These are phyloP conservation scores for Barnettozyma pratensis DNA, from an alignment of 805 yeast genomes.

Conservation along the genomic window DNA sequence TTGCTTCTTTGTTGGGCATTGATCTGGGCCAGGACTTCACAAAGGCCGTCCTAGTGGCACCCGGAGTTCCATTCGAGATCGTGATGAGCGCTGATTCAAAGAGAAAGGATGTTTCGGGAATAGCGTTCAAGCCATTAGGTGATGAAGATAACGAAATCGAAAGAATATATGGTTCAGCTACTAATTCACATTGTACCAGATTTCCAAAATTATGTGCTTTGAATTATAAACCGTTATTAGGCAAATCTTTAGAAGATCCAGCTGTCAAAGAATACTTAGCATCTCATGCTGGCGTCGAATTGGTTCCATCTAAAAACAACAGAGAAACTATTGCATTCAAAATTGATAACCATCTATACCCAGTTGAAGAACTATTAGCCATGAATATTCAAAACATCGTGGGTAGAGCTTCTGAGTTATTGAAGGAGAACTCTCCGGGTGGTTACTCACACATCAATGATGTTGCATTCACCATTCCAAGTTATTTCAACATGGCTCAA, in stretches of 20 bases:
- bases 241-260: constrained; percentile 46
- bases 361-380: constrained; percentile 77
- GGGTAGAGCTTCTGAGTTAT: constrained; percentile 54
- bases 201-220: constrained; percentile 67
- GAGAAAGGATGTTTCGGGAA: constrained; percentile 80
- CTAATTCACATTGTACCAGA: constrained; percentile 62
- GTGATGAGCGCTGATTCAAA: constrained; percentile 87
- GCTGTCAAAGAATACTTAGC: constrained; percentile 41
- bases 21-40: constrained; percentile 87
- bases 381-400: constrained; percentile 72
- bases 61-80: constrained; percentile 82
- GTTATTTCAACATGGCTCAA: constrained; percentile 57
- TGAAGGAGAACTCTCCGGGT: constrained; percentile 48
- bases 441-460: constrained; percentile 51
- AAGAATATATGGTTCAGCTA: constrained; percentile 75
- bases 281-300: constrained; percentile 56
- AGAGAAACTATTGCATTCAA: constrained; percentile 55
- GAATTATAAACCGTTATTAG: constrained; percentile 67
- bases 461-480: constrained; percentile 74
- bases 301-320: constrained; percentile 35
- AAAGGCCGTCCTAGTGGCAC: constrained; percentile 86
- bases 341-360: constrained; percentile 41
- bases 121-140: constrained; percentile 50
- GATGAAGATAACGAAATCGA: constrained; percentile 46
- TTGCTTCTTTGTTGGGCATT: constrained; percentile 74